Conservation (phyloP, 768 basidiomycete genomes). For the Kwoniella sp. region DNA sequence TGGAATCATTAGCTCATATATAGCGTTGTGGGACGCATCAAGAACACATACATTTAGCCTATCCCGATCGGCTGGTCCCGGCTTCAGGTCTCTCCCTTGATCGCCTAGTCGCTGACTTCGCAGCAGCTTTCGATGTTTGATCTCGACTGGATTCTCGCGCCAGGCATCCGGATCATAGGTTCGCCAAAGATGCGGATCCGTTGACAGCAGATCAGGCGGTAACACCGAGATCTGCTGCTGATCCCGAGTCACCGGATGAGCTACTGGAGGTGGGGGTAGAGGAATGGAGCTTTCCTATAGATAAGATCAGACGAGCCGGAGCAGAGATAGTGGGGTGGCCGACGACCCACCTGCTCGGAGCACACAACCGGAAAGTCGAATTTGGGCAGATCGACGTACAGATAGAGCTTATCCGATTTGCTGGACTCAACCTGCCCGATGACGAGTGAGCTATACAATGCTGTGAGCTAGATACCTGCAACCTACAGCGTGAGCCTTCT, state of each 20-base stretch:
- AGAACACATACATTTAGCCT: conserved; percentile 70
- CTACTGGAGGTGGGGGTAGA: conserved; percentile 37
- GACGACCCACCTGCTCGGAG: conserved; percentile 70
- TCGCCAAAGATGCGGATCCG: conserved; percentile 75
- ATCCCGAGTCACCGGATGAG: conserved; percentile 28
- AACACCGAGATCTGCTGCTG: conserved; percentile 29
- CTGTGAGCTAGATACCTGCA: not conserved
- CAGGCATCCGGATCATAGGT: conserved; percentile 85
- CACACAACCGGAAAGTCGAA: conserved; percentile 98
- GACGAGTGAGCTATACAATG: not conserved
- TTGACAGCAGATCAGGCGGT: conserved; percentile 53
- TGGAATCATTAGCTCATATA: not conserved
- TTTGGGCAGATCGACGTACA: conserved; percentile 90
- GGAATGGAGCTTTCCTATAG: conserved; percentile 39
- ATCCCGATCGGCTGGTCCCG: conserved; percentile 91
- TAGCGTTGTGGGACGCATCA: not conserved
- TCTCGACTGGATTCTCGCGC: conserved; percentile 93
- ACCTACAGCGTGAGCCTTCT: conserved; percentile 83
- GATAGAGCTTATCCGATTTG: conserved; percentile 88
- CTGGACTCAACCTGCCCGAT: conserved; percentile 71
- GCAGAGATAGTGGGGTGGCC: not conserved
- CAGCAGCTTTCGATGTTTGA: conserved; percentile 89
- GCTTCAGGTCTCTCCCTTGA: conserved; percentile 90
- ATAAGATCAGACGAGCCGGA: not conserved
- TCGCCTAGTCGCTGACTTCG: conserved; percentile 93